Evolutionary conservation across 2,329 filamentous ascomycete species (phyloP), one percentile per base, ranked within the genome.

Genomic region (Aspergillus tanneri): DNA sequence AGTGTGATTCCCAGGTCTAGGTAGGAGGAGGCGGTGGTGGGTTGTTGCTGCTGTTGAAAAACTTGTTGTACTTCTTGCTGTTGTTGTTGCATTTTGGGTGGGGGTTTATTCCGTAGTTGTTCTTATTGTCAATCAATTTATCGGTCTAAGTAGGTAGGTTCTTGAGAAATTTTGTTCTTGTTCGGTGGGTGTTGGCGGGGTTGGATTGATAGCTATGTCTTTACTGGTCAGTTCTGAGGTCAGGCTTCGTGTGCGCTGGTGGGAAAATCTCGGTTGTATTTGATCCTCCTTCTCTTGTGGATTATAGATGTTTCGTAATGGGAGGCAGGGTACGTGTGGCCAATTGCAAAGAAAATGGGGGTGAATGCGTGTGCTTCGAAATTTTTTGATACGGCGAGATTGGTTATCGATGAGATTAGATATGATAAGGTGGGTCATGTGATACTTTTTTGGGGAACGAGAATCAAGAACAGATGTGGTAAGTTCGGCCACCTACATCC

Each of bases 1-100:
- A 93, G 86, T 67, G 89, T 90, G 60, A 96, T 86, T 65, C 84
- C 87, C 63, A 93, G 86, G 68, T 97, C 93, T 74, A 97, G 88
- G 63, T 83, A 79, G 56, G 78, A 71, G 64, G 85, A 79, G 60
- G 79, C 78, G 60, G 79, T 81, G n/a, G 46, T 37, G 38, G 50
- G 56, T 28, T 47, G 58, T 49, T 39, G 47, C 39, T 46, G 55
- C 44, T 47, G 52, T n/a, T n/a, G n/a, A n/a, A n/a, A n/a, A n/a
- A n/a, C n/a, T n/a, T n/a, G n/a, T n/a, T n/a, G n/a, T n/a, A n/a
- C n/a, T n/a, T 6, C 9, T 34, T 34, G 34, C 11, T 23, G 30
- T 27, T 47, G 45, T 24, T 43, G 36, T 12, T 30, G 18, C 41
- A 43, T 43, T 43, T 18, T 43, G 40, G 28, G 3, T 12, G 19